phyloP scores from a whole-genome alignment of 768 basidiomycete genomes.

The Tubosaeta brunneosetosa region DNA sequence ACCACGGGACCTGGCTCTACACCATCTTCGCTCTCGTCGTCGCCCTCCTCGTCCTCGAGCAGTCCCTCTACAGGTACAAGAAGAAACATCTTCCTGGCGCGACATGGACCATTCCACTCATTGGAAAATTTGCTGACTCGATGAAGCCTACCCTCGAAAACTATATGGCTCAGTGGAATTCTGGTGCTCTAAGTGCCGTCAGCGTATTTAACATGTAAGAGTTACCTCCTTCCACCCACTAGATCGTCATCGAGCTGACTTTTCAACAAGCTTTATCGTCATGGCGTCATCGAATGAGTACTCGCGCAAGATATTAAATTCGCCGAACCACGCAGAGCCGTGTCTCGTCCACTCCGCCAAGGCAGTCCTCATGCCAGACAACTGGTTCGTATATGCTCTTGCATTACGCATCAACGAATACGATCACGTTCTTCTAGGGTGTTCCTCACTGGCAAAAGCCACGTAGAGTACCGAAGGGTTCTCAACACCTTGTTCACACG shows the following conservation, averaged over 20 bases:
- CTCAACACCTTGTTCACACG: slow-evolving; percentile 92
- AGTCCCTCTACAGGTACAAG: slow-evolving; percentile 83
- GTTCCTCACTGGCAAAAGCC: slow-evolving; percentile 91
- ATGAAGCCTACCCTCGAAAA: slow-evolving; percentile 86
- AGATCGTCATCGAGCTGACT: slow-evolving; percentile 6
- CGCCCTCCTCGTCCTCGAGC: slow-evolving; percentile 80
- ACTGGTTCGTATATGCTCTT: slow-evolving; percentile 57
- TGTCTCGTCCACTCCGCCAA: slow-evolving; percentile 93
- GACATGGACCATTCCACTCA: slow-evolving; percentile 93
- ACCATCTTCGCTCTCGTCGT: slow-evolving; percentile 66
- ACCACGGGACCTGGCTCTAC: slow-evolving; percentile 49
- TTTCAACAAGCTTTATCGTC: slow-evolving; percentile 85
- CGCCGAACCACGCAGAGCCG: slow-evolving; percentile 87
- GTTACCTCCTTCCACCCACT: background rate
- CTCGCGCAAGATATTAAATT: slow-evolving; percentile 93
- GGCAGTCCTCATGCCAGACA: slow-evolving; percentile 74
- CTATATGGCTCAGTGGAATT: slow-evolving; percentile 91
- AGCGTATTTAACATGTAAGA: slow-evolving; percentile 97
- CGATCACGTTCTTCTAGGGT: slow-evolving; percentile 54
- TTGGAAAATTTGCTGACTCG: slow-evolving; percentile 93
- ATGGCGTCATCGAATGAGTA: slow-evolving; percentile 94
- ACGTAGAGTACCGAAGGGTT: slow-evolving; percentile 90
- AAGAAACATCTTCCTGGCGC: slow-evolving; percentile 85
- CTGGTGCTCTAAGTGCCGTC: slow-evolving; percentile 80
- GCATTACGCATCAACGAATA: background rate